phyloP scores from a whole-genome alignment of 1,284 basidiomycete species.

The Cutaneotrichosporon sp. region DNA sequence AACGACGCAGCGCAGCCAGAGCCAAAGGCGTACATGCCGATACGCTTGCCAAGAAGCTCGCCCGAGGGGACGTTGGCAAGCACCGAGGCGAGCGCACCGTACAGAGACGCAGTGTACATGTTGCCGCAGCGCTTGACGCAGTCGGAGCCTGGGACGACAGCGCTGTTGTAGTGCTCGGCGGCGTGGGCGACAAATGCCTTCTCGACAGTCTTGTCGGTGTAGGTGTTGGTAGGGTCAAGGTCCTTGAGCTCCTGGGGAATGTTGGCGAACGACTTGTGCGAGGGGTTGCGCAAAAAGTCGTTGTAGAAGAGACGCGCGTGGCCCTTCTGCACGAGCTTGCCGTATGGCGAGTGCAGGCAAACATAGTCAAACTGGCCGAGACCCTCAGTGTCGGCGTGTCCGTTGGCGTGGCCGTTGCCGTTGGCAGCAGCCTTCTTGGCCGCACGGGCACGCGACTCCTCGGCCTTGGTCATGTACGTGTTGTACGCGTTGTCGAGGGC shows the following conservation, averaged over 20 bases:
- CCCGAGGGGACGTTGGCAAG: constrained; percentile 63
- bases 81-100: constrained; percentile 83
- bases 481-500: constrained; percentile 88
- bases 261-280: constrained; percentile 66
- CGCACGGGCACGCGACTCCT: constrained; percentile 52
- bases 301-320: constrained; percentile 72
- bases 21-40: constrained; percentile 91
- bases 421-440: constrained; percentile 43
- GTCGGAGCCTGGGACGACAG: constrained; percentile 70
- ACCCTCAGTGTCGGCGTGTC: constrained; percentile 48
- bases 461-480: constrained; percentile 77
- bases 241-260: constrained; percentile 66
- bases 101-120: constrained; percentile 98
- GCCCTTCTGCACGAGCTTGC: constrained; percentile 97
- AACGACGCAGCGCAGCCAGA: constrained; percentile 87
- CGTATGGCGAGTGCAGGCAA: constrained; percentile 92
- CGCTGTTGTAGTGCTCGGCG: constrained; percentile 64
- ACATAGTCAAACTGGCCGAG: constrained; percentile 80
- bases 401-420: constrained; percentile 32
- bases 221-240: constrained; percentile 63
- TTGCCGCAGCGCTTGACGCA: constrained; percentile 87
- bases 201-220: constrained; percentile 91
- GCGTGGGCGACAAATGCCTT: constrained; percentile 79
- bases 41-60: constrained; percentile 62
- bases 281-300: constrained; percentile 80